Conservation (phyloP, 2,329 filamentous ascomycete species). For the Nemania bipapillata region DNA sequence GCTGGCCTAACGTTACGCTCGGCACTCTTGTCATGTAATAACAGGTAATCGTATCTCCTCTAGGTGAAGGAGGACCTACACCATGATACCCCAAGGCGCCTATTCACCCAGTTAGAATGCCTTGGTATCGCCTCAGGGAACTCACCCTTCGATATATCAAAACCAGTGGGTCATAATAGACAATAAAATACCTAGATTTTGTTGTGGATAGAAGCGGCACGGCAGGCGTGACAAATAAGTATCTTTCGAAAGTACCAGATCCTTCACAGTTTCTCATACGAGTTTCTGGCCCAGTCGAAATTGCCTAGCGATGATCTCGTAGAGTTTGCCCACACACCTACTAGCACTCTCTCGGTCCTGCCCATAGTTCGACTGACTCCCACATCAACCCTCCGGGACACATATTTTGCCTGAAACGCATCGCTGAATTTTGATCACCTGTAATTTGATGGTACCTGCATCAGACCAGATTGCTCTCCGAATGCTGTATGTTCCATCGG, state of each 20-base stretch:
- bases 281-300: slow-evolving; percentile 28
- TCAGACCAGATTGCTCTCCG: slow-evolving; percentile 29
- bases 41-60: slow-evolving; percentile 25
- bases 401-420: slow-evolving; percentile 40
- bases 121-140: slow-evolving; percentile 10
- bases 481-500: slow-evolving; percentile 25
- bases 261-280: slow-evolving; percentile 29
- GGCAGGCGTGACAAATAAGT: slow-evolving; percentile 36
- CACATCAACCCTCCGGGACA: slow-evolving; percentile 26
- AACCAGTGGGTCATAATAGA: slow-evolving; percentile 26
- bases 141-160: slow-evolving; percentile 28
- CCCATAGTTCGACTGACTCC: slow-evolving; percentile 21
- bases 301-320: slow-evolving; percentile 25
- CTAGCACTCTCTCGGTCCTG: slow-evolving; percentile 7
- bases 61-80: slow-evolving; percentile 21
- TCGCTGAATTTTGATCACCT: slow-evolving; percentile 33
- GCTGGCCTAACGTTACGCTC: slow-evolving; percentile 29
- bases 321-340: slow-evolving; percentile 26
- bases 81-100: slow-evolving; percentile 25
- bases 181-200: slow-evolving; percentile 7
- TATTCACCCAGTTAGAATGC: slow-evolving; percentile 33
- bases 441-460: slow-evolving; percentile 38
- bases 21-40: slow-evolving; percentile 33
- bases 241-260: slow-evolving; percentile 25
- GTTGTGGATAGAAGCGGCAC: slow-evolving; percentile 23